These are phyloP conservation scores for Leccinum obscurum DNA, from an alignment of 768 basidiomycete genomes.

Conservation along the genomic window DNA sequence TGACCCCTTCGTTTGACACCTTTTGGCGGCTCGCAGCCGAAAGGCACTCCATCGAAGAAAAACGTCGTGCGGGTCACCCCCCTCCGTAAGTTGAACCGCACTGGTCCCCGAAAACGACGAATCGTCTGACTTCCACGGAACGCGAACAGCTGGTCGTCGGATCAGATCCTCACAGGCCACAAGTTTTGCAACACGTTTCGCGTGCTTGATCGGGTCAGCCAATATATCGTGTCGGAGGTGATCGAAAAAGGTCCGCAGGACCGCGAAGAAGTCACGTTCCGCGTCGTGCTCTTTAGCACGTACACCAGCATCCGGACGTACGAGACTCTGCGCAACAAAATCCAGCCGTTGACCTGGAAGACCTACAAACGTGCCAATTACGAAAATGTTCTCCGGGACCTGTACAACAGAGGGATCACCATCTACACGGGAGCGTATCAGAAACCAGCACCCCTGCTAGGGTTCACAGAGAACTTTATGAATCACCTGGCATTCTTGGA, in stretches of 20 bases:
- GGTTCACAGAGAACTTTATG: constrained; percentile 44
- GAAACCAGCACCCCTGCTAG: constrained; percentile 65
- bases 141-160: constrained; percentile 63
- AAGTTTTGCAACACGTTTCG: constrained; percentile 78
- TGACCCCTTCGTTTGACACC: constrained; percentile 58
- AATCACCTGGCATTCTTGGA: constrained; percentile 68
- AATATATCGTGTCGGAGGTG: constrained; percentile 68
- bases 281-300: constrained; percentile 67
- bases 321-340: constrained; percentile 51
- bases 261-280: constrained; percentile 65
- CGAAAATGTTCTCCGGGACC: constrained; percentile 46
- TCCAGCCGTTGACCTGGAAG: constrained; percentile 64
- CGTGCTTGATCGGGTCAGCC: constrained; percentile 67
- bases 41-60: constrained; percentile 56
- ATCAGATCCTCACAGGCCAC: constrained; percentile 53
- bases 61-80: constrained; percentile 47
- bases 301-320: constrained; percentile 77
- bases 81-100: constrained; percentile 48
- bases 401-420: constrained; percentile 37
- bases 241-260: constrained; percentile 66
- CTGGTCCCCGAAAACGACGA: not conserved
- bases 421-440: constrained; percentile 75
- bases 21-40: constrained; percentile 62
- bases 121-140: constrained; percentile 14
- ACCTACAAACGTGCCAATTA: constrained; percentile 56